Conservation (phyloP, 306 rosid species). For the Benincasa hispida region DNA sequence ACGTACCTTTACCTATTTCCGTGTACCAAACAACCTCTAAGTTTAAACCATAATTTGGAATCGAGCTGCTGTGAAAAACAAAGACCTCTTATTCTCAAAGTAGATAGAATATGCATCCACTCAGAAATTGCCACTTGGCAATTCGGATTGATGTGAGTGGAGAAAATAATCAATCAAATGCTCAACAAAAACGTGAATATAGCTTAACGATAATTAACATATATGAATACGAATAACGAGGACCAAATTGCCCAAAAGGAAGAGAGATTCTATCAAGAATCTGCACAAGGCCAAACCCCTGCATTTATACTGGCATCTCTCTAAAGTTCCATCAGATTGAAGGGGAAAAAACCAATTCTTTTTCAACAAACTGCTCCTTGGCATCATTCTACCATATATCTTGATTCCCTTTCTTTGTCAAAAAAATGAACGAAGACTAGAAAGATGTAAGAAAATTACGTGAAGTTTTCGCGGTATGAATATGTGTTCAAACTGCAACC, state of each 20-base stretch:
- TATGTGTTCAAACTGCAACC: slow-evolving; percentile 50
- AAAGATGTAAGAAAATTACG: not conserved
- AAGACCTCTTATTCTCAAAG: not conserved
- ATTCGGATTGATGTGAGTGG: not conserved
- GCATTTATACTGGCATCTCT: not conserved
- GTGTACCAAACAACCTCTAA: no score
- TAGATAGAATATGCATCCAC: not conserved
- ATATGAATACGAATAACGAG: no score
- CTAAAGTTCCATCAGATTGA: not conserved
- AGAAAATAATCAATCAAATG: not conserved
- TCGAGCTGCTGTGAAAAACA: not conserved
- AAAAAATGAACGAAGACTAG: not conserved
- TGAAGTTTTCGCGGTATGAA: not conserved
- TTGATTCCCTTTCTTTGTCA: not conserved
- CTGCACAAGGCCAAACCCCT: not conserved
- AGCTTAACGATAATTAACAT: no score
- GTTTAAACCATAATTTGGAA: not conserved
- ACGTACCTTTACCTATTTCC: no score
- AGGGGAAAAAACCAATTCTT: not conserved
- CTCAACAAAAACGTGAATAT: not conserved
- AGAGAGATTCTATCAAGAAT: not conserved
- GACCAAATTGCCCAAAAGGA: not conserved
- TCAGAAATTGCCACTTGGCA: not conserved
- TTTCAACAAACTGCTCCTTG: not conserved
- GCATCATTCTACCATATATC: not conserved